phyloP scores from a whole-genome alignment of 352 stramenopile species.

The Aphanomyces stellatus region DNA sequence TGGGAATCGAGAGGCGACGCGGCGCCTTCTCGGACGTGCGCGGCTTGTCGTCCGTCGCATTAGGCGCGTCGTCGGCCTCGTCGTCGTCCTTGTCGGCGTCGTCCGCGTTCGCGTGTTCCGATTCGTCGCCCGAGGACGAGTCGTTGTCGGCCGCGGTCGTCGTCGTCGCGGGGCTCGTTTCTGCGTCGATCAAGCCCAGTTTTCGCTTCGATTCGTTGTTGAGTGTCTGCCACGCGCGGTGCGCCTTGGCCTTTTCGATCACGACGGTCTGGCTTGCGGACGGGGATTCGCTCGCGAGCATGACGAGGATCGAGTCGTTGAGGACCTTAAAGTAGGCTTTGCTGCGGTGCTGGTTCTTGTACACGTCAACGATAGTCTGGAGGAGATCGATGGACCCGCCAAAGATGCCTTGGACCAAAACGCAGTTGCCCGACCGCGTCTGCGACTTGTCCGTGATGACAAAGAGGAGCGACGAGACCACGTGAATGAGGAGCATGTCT shows the following conservation, averaged over 20 bases:
- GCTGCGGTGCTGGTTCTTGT: not conserved
- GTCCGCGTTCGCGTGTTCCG: not conserved
- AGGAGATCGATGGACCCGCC: conserved; percentile 21
- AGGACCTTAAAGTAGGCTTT: conserved; percentile 21
- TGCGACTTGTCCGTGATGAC: conserved; percentile 64
- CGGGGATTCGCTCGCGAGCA: conserved; percentile 9
- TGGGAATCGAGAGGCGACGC: conserved; percentile 34
- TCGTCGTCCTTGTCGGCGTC: conserved; percentile 25
- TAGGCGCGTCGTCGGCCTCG: conserved; percentile 21
- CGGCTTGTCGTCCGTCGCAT: not conserved
- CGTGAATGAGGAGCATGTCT: conserved; percentile 83
- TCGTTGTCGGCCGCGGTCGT: too few species aligned
- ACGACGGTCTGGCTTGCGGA: conserved; percentile 4
- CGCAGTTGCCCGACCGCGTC: conserved; percentile 51
- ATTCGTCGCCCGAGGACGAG: too few species aligned
- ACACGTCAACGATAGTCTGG: conserved; percentile 15
- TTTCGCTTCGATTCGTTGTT: conserved; percentile 16
- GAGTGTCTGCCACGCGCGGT: conserved; percentile 11
- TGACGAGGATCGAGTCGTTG: conserved; percentile 19
- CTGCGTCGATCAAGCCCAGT: not conserved
- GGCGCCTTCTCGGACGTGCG: conserved; percentile 24
- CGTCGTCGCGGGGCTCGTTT: not conserved
- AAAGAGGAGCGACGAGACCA: conserved; percentile 69
- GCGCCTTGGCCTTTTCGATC: not conserved
- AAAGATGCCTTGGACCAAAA: conserved; percentile 67